Base-by-base conservation (phyloP, 2,329 filamentous ascomycete genomes). In the Neocatenulostroma microsporum region DNA sequence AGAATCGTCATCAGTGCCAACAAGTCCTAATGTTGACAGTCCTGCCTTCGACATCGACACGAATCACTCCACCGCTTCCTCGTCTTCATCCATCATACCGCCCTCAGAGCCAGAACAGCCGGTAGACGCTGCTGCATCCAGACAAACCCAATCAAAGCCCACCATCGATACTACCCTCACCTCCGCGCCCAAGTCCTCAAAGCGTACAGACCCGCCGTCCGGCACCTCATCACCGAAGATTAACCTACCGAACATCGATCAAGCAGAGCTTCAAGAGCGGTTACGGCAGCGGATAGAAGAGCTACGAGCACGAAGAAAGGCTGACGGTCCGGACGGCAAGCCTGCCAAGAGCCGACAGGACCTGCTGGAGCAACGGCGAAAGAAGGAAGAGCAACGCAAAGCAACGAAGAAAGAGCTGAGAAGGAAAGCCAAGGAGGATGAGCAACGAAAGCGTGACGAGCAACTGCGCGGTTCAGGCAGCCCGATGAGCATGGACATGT, bases 351-450 rank as follows among this genome's bases (percentile, higher is more conserved):
- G 85, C 42, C 78, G 91, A 43, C 83, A 94, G 63, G 88, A 96
- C 57, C 74, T 98, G 10, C 86, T 98, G 51, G 91, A 96, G 62
- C 76, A 84, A 29, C 78, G 91, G 27, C 78, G 91, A 45, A 78
- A 80, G 56, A 95, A 94, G 66, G 84, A 94, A 58, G 82, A 85
- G 41, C 78, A 87, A 60, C 78, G 86, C 44, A 89, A 88, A 59
- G 80, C 79, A 15, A 82, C 89, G 54, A 96, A 94, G 68, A 91
- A 94, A 62, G 84, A 89, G 54, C 67, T 87, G 40, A 77, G 88
- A 29, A 70, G 75, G 47, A 74, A 84, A 51, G 82, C 83, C 14
- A 89, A 84, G 57, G 74, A 83, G 35, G 86, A 93, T 52, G 87
- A 91, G 59, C 80, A 86, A 39, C 66, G 66, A 17, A 63, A 68